Evolutionary conservation across 208 protist genomes (phyloP).

Genomic region (Leishmania gerbilli): DNA sequence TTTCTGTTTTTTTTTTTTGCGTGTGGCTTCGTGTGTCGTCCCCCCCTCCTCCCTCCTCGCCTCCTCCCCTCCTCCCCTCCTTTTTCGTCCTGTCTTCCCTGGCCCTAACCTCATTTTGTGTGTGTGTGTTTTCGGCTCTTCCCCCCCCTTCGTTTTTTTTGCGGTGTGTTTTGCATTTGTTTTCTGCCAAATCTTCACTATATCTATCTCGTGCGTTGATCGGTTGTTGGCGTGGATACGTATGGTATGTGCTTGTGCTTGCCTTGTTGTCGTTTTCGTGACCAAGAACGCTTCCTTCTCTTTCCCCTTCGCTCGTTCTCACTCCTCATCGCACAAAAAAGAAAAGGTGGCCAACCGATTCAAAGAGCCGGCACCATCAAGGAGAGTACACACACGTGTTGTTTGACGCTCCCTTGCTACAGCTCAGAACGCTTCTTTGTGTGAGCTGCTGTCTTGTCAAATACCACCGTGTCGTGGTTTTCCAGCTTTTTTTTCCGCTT

Average conservation of each 20-base stretch:
- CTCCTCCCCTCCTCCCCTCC: neutral
- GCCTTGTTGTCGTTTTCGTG: neutral
- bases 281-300: neutral
- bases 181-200: neutral
- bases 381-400: neutral
- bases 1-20: neutral
- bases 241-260: no score
- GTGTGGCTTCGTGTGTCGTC: neutral
- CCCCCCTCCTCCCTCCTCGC: neutral
- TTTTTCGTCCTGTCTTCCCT: slow-evolving; percentile 3
- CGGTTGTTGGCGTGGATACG: neutral
- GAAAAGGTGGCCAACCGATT: neutral
- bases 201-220: neutral
- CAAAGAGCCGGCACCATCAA: neutral
- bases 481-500: neutral
- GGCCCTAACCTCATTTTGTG: neutral
- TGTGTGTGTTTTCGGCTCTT: neutral
- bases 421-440: neutral
- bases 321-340: neutral
- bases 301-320: neutral
- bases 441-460: neutral
- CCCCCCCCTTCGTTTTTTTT: neutral
- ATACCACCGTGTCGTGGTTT: neutral
- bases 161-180: neutral
- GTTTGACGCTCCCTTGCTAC: neutral